Conservation (phyloP, 352 stramenopile genomes). For the Pythium utonaiense region DNA sequence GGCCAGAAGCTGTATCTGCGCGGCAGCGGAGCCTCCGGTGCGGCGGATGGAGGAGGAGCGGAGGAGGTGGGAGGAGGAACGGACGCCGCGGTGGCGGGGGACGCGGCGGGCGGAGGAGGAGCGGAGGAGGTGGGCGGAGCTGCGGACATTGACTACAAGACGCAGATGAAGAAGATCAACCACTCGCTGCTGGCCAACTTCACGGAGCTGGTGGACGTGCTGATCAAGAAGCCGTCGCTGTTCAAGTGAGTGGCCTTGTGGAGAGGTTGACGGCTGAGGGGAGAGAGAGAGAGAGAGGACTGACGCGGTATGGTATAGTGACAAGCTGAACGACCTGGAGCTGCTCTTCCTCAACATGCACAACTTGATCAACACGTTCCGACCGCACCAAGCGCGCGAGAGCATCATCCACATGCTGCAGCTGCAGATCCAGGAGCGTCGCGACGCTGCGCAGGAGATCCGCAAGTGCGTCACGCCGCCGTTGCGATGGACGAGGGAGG, state of each 20-base stretch:
- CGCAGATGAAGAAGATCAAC: constrained; percentile 84
- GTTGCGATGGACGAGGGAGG: not conserved
- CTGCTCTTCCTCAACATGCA: constrained; percentile 88
- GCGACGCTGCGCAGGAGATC: constrained; percentile 68
- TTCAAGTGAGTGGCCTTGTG: constrained; percentile 60
- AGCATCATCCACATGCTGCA: constrained; percentile 83
- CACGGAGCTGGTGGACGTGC: constrained; percentile 76
- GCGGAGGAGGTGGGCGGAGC: constrained; percentile 2
- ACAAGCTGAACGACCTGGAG: constrained; percentile 83
- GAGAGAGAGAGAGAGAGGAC: not conserved
- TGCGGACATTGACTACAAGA: constrained; percentile 56
- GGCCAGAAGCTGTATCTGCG: constrained; percentile 61
- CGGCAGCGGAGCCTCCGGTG: not conserved
- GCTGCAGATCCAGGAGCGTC: constrained; percentile 70
- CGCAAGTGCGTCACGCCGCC: constrained; percentile 52
- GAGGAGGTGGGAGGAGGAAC: constrained; percentile 11
- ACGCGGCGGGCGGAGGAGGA: not conserved
- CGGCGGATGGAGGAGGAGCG: not conserved
- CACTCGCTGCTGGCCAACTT: constrained; percentile 83
- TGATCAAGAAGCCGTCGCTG: constrained; percentile 71
- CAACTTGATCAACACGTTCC: constrained; percentile 88
- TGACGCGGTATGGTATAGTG: constrained; percentile 27
- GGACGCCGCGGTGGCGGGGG: not conserved
- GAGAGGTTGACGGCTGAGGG: not conserved
- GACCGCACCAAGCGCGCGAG: constrained; percentile 79